Base-by-base conservation (phyloP, 2,329 filamentous ascomycete genomes). In the Simplicillium aogashimaense region DNA sequence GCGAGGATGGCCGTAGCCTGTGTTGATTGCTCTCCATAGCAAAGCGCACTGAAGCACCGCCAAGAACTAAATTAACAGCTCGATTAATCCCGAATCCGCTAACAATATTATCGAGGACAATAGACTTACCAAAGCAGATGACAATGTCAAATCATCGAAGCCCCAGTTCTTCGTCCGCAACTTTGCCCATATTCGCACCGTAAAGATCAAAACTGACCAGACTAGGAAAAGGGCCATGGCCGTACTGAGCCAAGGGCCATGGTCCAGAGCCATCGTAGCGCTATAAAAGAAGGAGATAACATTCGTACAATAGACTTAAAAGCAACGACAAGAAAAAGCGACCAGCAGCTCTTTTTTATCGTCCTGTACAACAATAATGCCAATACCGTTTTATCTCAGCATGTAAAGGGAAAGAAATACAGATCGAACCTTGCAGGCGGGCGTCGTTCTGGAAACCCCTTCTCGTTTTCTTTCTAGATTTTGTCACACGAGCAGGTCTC, bases 191-290 rank as follows among this genome's bases (percentile, higher is more conserved):
- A 33, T 32, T 12, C 45, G 39, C 4, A 45, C 37, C 4, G 32
- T 35, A 33, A 45, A 47, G 13, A 37, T 35, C 32, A 42, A 29
- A 2, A 35, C 28, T 13, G 45, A 45, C 45, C 45, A 47, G 2
- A 43, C 38, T n/a, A 47, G 18, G 20, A 47, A 43, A 16, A 47
- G 36, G 33, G 43, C 45, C 40, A 39, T 45, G 12, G 45, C 40
- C 15, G 36, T 44, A 18, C 14, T 43, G 12, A 47, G 36, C 45
- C 43, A 47, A 11, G 40, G 36, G 15, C 35, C 42, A 15, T 40
- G 40, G 30, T 47, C 32, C 15, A 43, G 28, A 15, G 38, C 43
- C 43, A 45, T 45, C 9, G 20, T 25, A 5, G 20, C 9, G 20
- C 20, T 25, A 25, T 25, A 25, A 25, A 5, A 9, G 6, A 25